These are phyloP conservation scores for Phytophthora colocasiae DNA, from an alignment of 352 stramenopile species.

Conservation along the genomic window DNA sequence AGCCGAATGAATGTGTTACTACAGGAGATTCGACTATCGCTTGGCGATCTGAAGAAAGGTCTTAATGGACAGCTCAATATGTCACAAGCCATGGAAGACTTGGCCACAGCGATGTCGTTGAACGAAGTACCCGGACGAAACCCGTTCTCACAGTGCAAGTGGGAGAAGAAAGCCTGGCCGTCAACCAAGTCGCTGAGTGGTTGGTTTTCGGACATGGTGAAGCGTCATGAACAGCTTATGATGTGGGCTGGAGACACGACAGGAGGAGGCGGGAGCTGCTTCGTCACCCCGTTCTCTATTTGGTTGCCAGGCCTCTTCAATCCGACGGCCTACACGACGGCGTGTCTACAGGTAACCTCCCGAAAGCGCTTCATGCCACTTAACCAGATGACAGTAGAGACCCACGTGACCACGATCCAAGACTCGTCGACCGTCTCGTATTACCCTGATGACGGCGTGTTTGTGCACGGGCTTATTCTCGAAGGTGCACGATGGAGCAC, in stretches of 20 bases:
- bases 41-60: conserved; percentile 95
- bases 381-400: conserved; percentile 97
- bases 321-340: conserved; percentile 95
- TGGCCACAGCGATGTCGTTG: conserved; percentile 90
- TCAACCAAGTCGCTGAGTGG: conserved; percentile 93
- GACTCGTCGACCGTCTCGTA: conserved; percentile 80
- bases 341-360: conserved; percentile 95
- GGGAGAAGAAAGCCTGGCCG: conserved; percentile 96
- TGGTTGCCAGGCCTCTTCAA: conserved; percentile 97
- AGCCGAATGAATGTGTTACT: conserved; percentile 95
- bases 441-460: conserved; percentile 93
- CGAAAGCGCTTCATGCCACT: conserved; percentile 92
- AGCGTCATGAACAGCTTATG: conserved; percentile 91
- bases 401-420: conserved; percentile 95
- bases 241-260: conserved; percentile 82
- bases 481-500: conserved; percentile 95
- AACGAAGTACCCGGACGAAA: conserved; percentile 96
- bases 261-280: conserved; percentile 39
- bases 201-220: conserved; percentile 95
- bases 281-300: conserved; percentile 94
- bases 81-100: conserved; percentile 95
- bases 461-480: conserved; percentile 96
- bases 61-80: conserved; percentile 97
- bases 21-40: conserved; percentile 90
- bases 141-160: conserved; percentile 95